Conservation (phyloP, 352 stramenopile genomes). For the Thalassiosira livingstoniorum region DNA sequence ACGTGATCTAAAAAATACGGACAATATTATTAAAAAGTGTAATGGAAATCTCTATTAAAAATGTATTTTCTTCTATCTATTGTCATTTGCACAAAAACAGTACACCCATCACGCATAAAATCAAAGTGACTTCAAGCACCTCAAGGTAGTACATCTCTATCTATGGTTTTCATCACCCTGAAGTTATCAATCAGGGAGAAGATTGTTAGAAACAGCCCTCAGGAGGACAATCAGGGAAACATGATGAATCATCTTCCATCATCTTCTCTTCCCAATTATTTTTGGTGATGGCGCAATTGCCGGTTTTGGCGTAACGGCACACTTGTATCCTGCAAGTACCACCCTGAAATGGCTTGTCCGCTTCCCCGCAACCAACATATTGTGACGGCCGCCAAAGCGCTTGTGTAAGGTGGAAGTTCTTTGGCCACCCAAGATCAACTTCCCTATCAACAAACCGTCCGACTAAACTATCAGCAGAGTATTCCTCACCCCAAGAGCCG, state of each 20-base stretch:
- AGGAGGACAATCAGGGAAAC: constrained; percentile 30
- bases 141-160: no score
- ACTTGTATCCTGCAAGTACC: constrained; percentile 30
- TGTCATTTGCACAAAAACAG: no score
- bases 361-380: constrained; percentile 24
- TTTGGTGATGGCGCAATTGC: constrained; percentile 9
- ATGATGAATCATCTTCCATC: constrained; percentile 10
- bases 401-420: constrained; percentile 34
- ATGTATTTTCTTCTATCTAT: no score
- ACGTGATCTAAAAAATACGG: no score
- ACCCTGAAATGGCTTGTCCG: constrained; percentile 15
- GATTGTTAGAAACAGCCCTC: constrained; percentile 23
- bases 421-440: constrained; percentile 3
- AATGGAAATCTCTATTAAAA: no score
- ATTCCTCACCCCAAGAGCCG: constrained; percentile 15
- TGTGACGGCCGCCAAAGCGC: background rate
- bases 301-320: constrained; percentile 19
- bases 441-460: constrained; percentile 32
- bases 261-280: constrained; percentile 29
- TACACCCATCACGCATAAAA: no score
- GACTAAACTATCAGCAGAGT: constrained; percentile 18
- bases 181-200: no score
- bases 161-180: no score
- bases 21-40: no score
- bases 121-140: no score